Evolutionary conservation across 805 yeast genomes (phyloP), one percentile per base, ranked within the genome.

Genomic region (Saccharomycopsis fermentans): DNA sequence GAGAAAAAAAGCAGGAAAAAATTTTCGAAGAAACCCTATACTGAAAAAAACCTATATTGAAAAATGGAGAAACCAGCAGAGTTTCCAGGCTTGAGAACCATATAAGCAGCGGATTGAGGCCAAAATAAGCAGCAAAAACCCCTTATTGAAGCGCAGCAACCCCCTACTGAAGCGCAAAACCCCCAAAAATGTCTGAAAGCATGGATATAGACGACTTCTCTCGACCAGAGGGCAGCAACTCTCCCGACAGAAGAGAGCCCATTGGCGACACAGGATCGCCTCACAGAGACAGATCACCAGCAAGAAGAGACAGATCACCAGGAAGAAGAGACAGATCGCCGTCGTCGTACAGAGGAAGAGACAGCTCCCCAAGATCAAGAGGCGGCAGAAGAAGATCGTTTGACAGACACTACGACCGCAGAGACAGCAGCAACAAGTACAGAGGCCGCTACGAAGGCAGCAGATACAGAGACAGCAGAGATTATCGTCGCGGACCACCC

Each of bases 161-260:
- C n/a, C n/a, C n/a, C n/a, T n/a, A n/a, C n/a, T n/a, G n/a, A n/a
- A n/a, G n/a, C n/a, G n/a, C n/a, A n/a, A n/a, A n/a, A n/a, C n/a
- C n/a, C n/a, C n/a, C n/a, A n/a, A n/a, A n/a, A 70, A 81, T 81
- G 85, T 68, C 76, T 55, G 85, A 81, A 59, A 76, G 73, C 58
- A 81, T 82, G 83, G 87, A 82, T 64, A 75, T 81, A 63, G 87
- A 82, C 67, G 83, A 81, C 63, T 79, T 79, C 65, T 74, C 81
- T 68, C 80, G 73, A 19, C 61, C 55, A 17, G 62, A 65, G 11
- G 63, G 67, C 36, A 64, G 63, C 29, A 62, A 63, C 35, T 62
- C 63, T 21, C 63, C 63, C 12, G 50, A 43, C 26, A 47, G 57
- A 40, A 63, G 70, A 60, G 69, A 66, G 17, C 50, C 24, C 5